A percentile compares a stretch with the other conserved stretches of the same genome.
phyloP scores from a whole-genome alignment of 805 yeast genomes.

The Scheffersomyces spartinae region DNA sequence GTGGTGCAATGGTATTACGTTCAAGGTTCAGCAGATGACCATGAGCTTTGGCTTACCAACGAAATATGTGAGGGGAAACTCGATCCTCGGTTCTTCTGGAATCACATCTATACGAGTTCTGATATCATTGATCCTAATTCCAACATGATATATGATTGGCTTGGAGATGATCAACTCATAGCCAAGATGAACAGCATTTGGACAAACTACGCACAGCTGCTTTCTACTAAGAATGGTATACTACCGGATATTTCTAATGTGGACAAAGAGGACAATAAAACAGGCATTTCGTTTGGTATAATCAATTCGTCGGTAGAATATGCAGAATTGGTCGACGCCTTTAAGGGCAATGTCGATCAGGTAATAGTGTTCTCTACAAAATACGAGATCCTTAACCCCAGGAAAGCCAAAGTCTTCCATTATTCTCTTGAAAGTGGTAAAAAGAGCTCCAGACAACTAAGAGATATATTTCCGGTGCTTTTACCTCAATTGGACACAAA shows the following conservation, averaged over 20 bases:
- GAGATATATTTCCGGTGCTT: no score
- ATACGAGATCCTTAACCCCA: no score
- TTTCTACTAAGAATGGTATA: not conserved
- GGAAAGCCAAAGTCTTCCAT: no score
- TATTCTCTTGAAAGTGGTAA: no score
- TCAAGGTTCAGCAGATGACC: slow-evolving; percentile 94
- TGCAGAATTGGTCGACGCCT: slow-evolving; percentile 1
- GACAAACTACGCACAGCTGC: slow-evolving; percentile 1
- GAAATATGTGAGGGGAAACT: slow-evolving; percentile 34
- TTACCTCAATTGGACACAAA: no score
- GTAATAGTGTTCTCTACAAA: slow-evolving; percentile 16
- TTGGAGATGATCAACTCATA: slow-evolving; percentile 13
- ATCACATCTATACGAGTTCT: slow-evolving; percentile 6
- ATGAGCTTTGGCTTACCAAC: slow-evolving; percentile 60
- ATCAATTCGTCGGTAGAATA: slow-evolving; percentile 9
- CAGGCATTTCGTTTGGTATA: slow-evolving; percentile 18
- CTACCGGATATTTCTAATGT: slow-evolving; percentile 7
- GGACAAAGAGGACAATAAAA: slow-evolving; percentile 6
- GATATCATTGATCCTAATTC: slow-evolving; percentile 10
- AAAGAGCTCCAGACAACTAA: no score
- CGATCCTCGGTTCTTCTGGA: slow-evolving; percentile 50
- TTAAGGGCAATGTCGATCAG: slow-evolving; percentile 1
- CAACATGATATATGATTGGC: slow-evolving; percentile 11
- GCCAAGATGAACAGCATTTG: slow-evolving; percentile 8
- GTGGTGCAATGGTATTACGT: slow-evolving; percentile 41